These are phyloP conservation scores for Naganishia vishniacii DNA, from an alignment of 768 basidiomycete genomes.

Conservation along the genomic window DNA sequence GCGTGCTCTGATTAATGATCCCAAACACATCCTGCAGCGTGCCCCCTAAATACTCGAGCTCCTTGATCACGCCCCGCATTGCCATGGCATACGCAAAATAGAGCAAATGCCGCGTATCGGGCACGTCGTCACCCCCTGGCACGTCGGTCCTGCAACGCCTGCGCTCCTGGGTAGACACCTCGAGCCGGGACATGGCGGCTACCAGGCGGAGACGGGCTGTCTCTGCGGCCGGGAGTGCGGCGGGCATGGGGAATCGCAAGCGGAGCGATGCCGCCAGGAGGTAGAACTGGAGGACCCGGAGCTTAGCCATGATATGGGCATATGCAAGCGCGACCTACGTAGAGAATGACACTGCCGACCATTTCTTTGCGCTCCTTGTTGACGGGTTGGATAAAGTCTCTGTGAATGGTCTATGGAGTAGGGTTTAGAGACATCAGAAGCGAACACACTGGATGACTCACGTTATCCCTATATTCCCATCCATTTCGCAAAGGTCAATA, in stretches of 20 bases:
- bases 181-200: slow-evolving; percentile 70
- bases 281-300: slow-evolving; percentile 36
- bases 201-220: slow-evolving; percentile 74
- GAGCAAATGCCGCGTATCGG: slow-evolving; percentile 67
- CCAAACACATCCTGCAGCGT: slow-evolving; percentile 86
- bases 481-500: not conserved
- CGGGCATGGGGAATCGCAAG: slow-evolving; percentile 72
- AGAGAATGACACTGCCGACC: slow-evolving; percentile 64
- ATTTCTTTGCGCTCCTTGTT: slow-evolving; percentile 84
- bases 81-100: slow-evolving; percentile 91
- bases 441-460: too few relatives aligned
- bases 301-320: not conserved
- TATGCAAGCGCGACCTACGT: slow-evolving; percentile 44
- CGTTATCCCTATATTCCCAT: slow-evolving; percentile 2
- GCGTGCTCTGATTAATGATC: slow-evolving; percentile 73
- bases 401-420: slow-evolving; percentile 73
- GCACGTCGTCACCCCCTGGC: slow-evolving; percentile 55
- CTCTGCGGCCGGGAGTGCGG: slow-evolving; percentile 91
- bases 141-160: slow-evolving; percentile 65
- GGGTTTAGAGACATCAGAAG: too few relatives aligned
- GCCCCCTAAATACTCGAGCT: slow-evolving; percentile 73
- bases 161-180: slow-evolving; percentile 51
- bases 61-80: slow-evolving; percentile 84
- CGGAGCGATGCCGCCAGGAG: slow-evolving; percentile 43
- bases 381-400: slow-evolving; percentile 85